Conservation (phyloP, 768 basidiomycete species). For the Tylopilus subfusipes region DNA sequence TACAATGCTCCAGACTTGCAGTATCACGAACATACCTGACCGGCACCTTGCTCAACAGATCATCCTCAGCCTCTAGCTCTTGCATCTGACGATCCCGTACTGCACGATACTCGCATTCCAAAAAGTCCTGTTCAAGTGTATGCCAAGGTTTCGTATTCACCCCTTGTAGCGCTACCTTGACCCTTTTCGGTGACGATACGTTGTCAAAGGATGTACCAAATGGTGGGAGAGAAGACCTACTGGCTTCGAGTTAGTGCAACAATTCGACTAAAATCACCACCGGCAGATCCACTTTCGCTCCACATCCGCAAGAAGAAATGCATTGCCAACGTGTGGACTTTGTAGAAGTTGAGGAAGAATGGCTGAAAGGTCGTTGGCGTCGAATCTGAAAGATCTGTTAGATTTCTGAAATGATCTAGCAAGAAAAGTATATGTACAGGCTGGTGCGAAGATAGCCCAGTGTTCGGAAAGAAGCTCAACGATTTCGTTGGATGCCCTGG, state of each 20-base stretch:
- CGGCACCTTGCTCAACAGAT: slow-evolving; percentile 79
- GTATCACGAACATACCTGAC: slow-evolving; percentile 56
- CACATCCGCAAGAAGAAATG: slow-evolving; percentile 92
- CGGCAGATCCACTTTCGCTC: slow-evolving; percentile 79
- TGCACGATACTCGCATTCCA: slow-evolving; percentile 79
- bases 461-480: slow-evolving; percentile 81
- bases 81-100: slow-evolving; percentile 87
- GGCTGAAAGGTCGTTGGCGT: slow-evolving; percentile 81
- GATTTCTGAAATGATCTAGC: background rate
- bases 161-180: slow-evolving; percentile 69
- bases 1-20: background rate
- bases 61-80: slow-evolving; percentile 85
- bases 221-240: slow-evolving; percentile 42
- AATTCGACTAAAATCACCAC: slow-evolving; percentile 74
- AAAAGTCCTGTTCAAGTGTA: slow-evolving; percentile 76
- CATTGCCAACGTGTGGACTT: slow-evolving; percentile 75
- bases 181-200: slow-evolving; percentile 39
- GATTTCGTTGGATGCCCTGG: slow-evolving; percentile 79
- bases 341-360: slow-evolving; percentile 82
- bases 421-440: slow-evolving; percentile 50
- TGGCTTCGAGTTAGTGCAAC: slow-evolving; percentile 79
- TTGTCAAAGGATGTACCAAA: slow-evolving; percentile 2
- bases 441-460: slow-evolving; percentile 82
- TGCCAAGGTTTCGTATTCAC: slow-evolving; percentile 80
- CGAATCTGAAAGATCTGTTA: slow-evolving; percentile 44